phyloP scores from a whole-genome alignment of 2,329 filamentous ascomycete genomes.

The Zymoseptoria crescenta region DNA sequence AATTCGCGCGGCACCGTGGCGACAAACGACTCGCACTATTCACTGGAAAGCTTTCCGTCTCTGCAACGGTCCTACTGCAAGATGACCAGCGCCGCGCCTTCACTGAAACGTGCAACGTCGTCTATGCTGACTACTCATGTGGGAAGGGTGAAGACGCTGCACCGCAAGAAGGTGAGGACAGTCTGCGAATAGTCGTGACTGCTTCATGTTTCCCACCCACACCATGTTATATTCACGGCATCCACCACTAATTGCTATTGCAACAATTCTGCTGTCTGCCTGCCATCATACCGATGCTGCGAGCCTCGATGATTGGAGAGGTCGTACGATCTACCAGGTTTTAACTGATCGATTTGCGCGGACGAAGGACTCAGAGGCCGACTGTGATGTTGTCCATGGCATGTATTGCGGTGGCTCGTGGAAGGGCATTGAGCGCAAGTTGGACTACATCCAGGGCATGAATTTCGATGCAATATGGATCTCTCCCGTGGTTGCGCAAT shows the following conservation, averaged over 20 bases:
- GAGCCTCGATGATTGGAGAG: conserved; percentile 31
- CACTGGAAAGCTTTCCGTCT: background rate
- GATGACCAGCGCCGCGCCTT: background rate
- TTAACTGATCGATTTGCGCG: conserved; percentile 34
- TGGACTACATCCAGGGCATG: conserved; percentile 38
- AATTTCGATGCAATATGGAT: conserved; percentile 44
- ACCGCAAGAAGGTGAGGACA: background rate
- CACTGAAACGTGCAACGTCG: background rate
- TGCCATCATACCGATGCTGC: conserved; percentile 18
- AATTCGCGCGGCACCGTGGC: background rate
- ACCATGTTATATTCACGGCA: background rate
- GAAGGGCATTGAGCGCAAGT: conserved; percentile 34
- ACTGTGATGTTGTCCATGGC: conserved; percentile 23
- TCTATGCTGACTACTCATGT: background rate
- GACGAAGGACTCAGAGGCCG: conserved; percentile 16
- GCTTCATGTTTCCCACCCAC: background rate
- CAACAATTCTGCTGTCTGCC: background rate
- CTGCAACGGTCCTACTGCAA: background rate
- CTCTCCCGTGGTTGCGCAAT: conserved; percentile 38
- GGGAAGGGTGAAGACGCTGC: background rate
- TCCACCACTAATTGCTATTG: background rate
- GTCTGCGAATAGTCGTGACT: background rate
- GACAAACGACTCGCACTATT: background rate
- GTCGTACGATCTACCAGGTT: conserved; percentile 34
- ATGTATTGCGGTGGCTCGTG: conserved; percentile 35